Evolutionary conservation across 2,329 filamentous ascomycete species (phyloP), one percentile per base, ranked within the genome.

Genomic region (Verticillium nubilum): DNA sequence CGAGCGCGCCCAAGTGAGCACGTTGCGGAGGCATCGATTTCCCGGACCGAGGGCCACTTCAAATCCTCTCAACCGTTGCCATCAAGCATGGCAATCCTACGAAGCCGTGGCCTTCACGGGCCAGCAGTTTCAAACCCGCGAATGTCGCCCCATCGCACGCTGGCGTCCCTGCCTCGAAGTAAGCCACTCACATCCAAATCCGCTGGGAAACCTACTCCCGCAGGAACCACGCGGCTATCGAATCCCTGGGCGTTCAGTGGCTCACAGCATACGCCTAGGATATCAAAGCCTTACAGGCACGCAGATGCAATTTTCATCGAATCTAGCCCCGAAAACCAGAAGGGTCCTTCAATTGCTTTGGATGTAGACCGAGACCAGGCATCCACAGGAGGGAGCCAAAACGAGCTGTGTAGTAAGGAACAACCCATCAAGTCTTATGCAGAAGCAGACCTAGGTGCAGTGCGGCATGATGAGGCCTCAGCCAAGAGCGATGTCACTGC

Each of bases 231-330:
- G 59, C 29, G 66, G 23, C 66, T 52, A 15, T 63, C 65, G 57
- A 70, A 72, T 62, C 68, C 72, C 57, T 75, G 77, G 74, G 73
- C 72, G 59, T 71, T 74, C 65, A 69, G 69, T 64, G 70, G 74
- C 77, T 80, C 76, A 79, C 78, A 74, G 67, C 62, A 64, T 63
- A 74, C 62, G 67, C 64, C 75, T 72, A 80, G 76, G 67, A 72
- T 66, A 61, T 65, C 58, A 61, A 65, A 66, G 54, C 60, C 42
- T 58, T 31, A 58, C 58, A 56, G 59, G 57, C 60, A 60, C 59
- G 64, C 67, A 67, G 72, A 79, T 66, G 64, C 77, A 62, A 78
- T 81, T 70, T 55, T 75, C 63, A 74, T 80, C 68, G 69, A 74
- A 64, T 80, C 78, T 68, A 80, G 78, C 62, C 78, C 78, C 57